Conservation (phyloP, 2,329 filamentous ascomycete genomes). For the Saccharata proteae region DNA sequence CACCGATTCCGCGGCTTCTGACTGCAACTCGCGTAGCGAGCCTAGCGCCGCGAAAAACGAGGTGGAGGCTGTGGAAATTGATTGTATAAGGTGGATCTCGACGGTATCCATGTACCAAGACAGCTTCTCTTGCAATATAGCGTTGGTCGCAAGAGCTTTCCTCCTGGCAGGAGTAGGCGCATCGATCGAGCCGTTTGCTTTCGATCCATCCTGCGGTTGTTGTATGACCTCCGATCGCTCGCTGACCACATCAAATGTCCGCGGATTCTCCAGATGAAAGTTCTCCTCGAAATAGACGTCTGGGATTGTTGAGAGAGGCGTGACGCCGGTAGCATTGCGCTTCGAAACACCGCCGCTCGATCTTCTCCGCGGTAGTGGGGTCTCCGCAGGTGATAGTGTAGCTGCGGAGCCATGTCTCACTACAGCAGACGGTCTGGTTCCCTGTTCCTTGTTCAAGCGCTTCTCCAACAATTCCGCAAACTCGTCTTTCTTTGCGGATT, state of each 20-base stretch:
- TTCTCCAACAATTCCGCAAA: constrained; percentile 36
- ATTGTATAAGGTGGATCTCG: constrained; percentile 90
- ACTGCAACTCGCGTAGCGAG: constrained; percentile 79
- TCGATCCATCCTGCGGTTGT: constrained; percentile 44
- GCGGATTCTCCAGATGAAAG: constrained; percentile 89
- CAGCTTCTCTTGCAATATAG: constrained; percentile 92
- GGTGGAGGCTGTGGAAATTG: constrained; percentile 87
- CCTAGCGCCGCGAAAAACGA: constrained; percentile 94
- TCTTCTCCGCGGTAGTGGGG: constrained; percentile 36
- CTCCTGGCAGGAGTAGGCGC: constrained; percentile 46
- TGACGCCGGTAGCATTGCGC: constrained; percentile 57
- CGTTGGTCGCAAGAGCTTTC: constrained; percentile 88
- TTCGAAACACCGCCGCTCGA: constrained; percentile 40
- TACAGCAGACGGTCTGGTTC: constrained; percentile 21
- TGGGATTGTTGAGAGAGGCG: constrained; percentile 85
- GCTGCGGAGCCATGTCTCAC: constrained; percentile 29
- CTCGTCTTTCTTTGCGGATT: constrained; percentile 37
- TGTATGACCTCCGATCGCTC: constrained; percentile 94
- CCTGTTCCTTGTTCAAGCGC: constrained; percentile 22
- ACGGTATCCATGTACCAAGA: constrained; percentile 99
- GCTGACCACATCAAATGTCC: constrained; percentile 92
- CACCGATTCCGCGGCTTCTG: constrained; percentile 85
- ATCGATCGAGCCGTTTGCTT: constrained; percentile 44
- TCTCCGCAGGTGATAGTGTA: constrained; percentile 32
- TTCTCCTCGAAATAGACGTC: constrained; percentile 88